These are phyloP conservation scores for Neocucurbitaria cava DNA, from an alignment of 2,329 filamentous ascomycete species.

Conservation along the genomic window DNA sequence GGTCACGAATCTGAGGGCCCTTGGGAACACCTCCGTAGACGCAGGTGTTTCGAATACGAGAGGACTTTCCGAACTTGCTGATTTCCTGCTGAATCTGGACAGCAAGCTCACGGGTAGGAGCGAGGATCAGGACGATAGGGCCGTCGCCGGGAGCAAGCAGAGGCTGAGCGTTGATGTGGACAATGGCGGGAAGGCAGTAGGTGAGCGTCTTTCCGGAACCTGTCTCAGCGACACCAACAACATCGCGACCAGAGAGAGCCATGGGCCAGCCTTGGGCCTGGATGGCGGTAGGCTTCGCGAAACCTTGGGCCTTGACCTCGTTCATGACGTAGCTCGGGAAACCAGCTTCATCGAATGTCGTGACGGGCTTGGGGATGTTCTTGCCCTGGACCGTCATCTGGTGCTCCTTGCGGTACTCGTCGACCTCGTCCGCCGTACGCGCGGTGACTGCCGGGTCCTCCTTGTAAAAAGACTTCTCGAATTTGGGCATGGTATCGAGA, in stretches of 20 bases:
- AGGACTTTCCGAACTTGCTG: constrained; percentile 97
- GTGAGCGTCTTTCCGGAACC: constrained; percentile 99
- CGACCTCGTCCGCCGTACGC: constrained; percentile 80
- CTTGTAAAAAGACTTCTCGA: constrained; percentile 99
- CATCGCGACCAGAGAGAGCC: constrained; percentile 96
- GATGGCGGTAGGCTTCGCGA: constrained; percentile 90
- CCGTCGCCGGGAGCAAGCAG: constrained; percentile 94
- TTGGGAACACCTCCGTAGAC: constrained; percentile 99
- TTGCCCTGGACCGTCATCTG: constrained; percentile 82
- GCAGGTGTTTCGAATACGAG: constrained; percentile 96
- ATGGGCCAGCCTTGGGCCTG: constrained; percentile 99
- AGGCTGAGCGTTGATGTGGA: constrained; percentile 99
- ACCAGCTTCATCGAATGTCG: constrained; percentile 96
- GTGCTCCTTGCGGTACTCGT: constrained; percentile 84
- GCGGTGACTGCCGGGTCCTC: constrained; percentile 80
- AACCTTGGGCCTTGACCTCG: constrained; percentile 98
- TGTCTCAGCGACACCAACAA: constrained; percentile 98
- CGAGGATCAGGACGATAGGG: constrained; percentile 94
- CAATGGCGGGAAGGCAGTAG: constrained; percentile 96
- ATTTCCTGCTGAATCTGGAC: constrained; percentile 99
- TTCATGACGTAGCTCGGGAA: constrained; percentile 98
- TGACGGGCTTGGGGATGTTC: constrained; percentile 89
- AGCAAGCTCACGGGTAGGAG: constrained; percentile 95
- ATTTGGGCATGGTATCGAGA: constrained; percentile 81
- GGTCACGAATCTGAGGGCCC: constrained; percentile 94